phyloP scores from a whole-genome alignment of 2,329 filamentous ascomycete species.

The Metarhizium anisopliae region DNA sequence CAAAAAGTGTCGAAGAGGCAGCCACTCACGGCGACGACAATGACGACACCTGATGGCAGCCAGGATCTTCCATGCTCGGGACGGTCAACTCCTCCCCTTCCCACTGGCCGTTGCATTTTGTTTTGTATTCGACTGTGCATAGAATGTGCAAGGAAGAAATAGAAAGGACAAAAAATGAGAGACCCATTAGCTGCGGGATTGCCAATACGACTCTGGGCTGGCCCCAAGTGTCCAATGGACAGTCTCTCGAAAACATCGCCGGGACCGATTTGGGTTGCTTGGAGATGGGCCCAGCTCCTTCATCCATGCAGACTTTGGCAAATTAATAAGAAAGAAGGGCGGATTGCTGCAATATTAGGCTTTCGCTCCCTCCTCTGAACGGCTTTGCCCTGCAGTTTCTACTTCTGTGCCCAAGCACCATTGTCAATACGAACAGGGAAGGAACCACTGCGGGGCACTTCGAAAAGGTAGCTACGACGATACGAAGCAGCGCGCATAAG shows the following conservation, averaged over 20 bases:
- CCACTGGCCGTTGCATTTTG: too few species aligned
- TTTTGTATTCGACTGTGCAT: neutral
- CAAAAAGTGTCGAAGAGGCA: neutral
- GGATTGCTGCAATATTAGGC: neutral
- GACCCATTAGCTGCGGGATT: neutral
- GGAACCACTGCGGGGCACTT: neutral
- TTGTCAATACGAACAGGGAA: neutral
- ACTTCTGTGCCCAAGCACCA: neutral
- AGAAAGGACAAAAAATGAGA: neutral
- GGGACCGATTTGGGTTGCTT: too few species aligned
- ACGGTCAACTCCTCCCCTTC: neutral
- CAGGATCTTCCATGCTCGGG: neutral
- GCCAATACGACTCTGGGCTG: neutral
- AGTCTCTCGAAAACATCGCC: neutral
- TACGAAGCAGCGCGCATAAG: neutral
- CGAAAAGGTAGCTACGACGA: neutral
- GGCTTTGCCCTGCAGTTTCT: neutral
- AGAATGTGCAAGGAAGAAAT: neutral
- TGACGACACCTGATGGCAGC: neutral
- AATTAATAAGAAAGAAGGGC: too few species aligned
- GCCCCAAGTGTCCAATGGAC: neutral
- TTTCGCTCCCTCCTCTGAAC: too few species aligned
- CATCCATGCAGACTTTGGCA: too few species aligned
- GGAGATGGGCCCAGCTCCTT: too few species aligned
- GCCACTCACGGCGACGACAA: neutral